Percentiles rank a stretch among this genome's conserved stretches.
Conservation (phyloP, 495 filamentous ascomycete genomes). For the Geopyxis carbonaria region DNA sequence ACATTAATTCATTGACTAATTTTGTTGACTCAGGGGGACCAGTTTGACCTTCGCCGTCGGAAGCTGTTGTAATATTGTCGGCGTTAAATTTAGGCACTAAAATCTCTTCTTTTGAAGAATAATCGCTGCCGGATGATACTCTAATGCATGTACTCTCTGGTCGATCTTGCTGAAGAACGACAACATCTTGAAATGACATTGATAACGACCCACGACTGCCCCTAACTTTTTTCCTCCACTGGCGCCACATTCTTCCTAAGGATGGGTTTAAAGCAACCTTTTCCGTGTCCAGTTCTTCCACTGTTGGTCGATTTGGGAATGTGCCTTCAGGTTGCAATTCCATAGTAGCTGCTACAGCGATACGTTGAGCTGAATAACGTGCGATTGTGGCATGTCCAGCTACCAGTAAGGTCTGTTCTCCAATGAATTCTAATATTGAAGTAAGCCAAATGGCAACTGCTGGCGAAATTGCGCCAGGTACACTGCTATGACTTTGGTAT, state of each 20-base stretch:
- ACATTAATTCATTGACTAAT: too few relatives aligned
- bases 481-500: conserved; percentile 21
- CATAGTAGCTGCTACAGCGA: conserved; percentile 27
- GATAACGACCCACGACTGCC: conserved; percentile 24
- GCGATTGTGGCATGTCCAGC: conserved; percentile 79
- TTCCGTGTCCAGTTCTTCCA: conserved; percentile 87
- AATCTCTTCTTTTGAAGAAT: too few relatives aligned
- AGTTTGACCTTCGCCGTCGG: too few relatives aligned
- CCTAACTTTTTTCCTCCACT: conserved; percentile 76
- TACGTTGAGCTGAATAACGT: conserved; percentile 38
- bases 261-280: conserved; percentile 77
- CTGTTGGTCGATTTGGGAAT: conserved; percentile 43
- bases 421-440: conserved; percentile 83
- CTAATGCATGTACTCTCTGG: too few relatives aligned
- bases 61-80: too few relatives aligned
- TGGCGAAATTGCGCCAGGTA: conserved; percentile 58
- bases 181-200: conserved; percentile 8
- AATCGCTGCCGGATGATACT: too few relatives aligned
- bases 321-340: neutral
- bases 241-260: conserved; percentile 78
- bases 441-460: conserved; percentile 92
- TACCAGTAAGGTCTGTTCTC: conserved; percentile 70
- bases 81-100: too few relatives aligned
- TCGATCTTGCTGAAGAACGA: too few relatives aligned
- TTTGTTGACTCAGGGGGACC: too few relatives aligned